Evolutionary conservation across 2,329 filamentous ascomycete genomes (phyloP), one percentile per base, ranked within the genome.

Genomic region (Diaporthe helianthi): DNA sequence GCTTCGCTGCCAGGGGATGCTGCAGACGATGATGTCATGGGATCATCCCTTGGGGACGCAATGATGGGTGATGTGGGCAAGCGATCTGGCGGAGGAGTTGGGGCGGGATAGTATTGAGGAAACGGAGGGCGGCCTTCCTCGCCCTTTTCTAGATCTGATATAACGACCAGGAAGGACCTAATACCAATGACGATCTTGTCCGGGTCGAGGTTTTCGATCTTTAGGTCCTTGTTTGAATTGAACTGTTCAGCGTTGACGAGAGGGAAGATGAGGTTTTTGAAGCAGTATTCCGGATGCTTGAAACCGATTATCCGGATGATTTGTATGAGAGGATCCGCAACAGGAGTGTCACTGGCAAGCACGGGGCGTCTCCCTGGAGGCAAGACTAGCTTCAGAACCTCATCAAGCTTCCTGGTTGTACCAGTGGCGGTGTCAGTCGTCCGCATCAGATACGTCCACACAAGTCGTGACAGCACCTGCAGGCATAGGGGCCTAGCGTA

Each of bases 151-250:
- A 98, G 84, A 78, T 99, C 96, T 0, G 92, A 88, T 89, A 99
- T 95, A 73, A 98, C 93, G 38, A 92, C 93, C 33, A 99, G 85
- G 77, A 98, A 99, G 3, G 96, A 93, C 72, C 94, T 89, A 72
- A 99, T 99, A 3, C 94, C 96, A 74, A 99, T 92, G n/a, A 98
- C 95, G 82, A 98, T 97, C 75, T 93, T 92, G 77, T 99, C 97
- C 0, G 97, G 96, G 72, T 99, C 96, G 71, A 99, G 86, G 76
- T 97, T 93, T 76, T 98, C 96, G 33, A 98, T 92, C 76, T 89
- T 94, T 51, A 96, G 82, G 53, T 97, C 93, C 75, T 90, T 86
- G 72, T 93, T 83, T 22, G 90, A 88, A 33, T 87, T 85, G 77
- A 98, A 96, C n/a, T 94, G 83, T 65, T 98, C 95, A 1, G 94